Base-by-base conservation (phyloP, 345 rosid genomes). In the Eucalyptus marginata region DNA sequence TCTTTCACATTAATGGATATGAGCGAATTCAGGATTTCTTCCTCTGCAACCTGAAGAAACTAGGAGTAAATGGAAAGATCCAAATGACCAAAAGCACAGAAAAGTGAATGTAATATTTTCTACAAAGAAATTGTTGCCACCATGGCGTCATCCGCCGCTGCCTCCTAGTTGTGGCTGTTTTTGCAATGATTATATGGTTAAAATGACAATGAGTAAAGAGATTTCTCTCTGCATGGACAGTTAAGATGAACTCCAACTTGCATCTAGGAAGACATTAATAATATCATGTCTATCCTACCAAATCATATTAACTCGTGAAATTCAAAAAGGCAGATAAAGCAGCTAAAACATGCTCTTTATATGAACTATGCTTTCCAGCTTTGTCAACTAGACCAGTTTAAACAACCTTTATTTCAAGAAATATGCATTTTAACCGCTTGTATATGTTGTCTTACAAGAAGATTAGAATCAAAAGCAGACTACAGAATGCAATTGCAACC, bases 1-100 rank as follows among this genome's bases (percentile, higher is more conserved):
- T 95, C 97, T 89, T 93, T 96, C 92, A 97, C 89, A 29, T 95
- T 93, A 49, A 94, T 91, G 85, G 95, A 90, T 49, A 95, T 91
- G 84, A 98, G 94, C 17, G 87, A 89, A 88, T 89, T 92, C 88
- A 98, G 88, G 68, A 97, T 89, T 68, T 94, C 95, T 64, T 96
- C 99, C 24, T 93, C 92, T 25, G 90, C 58, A 59, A 88, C 95
- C 99, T 97, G 96, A 24, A 29, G 59, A 93, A 87, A 62, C 36
- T 13, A 14, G 11, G 36, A 52, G 87, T 85, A 49, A 86, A 86
- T 31, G 47, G 31, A 40, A 86, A 51, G 87, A 86, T 31, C 36
- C 64, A 33, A 33, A 52, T 86, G 29, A 14, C 49, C 15, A 1
- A 36, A 76, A 31, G 87, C 87, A 86, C 87, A 86, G 64, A 20